Evolutionary conservation across 176 grass and related monocot genomes (phyloP).

Genomic region (Thinopyrum elongatum): DNA sequence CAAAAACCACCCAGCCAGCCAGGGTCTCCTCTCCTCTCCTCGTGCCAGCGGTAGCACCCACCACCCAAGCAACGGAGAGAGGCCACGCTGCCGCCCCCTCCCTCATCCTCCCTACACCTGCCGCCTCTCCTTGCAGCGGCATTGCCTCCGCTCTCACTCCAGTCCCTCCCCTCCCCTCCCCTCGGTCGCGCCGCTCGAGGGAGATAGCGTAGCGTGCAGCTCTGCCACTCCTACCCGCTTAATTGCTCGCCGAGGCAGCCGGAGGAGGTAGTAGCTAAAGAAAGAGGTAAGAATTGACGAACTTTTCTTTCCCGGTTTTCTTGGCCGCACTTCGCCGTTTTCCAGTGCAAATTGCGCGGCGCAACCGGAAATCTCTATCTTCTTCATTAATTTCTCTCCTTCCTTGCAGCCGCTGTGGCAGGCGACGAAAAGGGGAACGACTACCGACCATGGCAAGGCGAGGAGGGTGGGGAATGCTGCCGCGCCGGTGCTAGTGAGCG

Average conservation of each 20-base stretch:
- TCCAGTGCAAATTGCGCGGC: background rate
- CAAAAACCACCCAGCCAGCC: background rate
- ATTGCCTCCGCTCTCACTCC: constrained; percentile 9
- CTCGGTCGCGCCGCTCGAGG: background rate
- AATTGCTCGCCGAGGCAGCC: background rate
- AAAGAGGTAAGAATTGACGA: background rate
- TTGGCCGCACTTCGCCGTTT: constrained; percentile 11
- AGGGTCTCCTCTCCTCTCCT: background rate
- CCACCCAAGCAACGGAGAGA: background rate
- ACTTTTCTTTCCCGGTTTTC: background rate
- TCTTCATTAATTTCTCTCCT: background rate
- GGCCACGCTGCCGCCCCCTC: background rate
- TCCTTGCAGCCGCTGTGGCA: background rate
- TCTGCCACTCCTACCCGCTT: background rate
- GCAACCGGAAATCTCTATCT: background rate
- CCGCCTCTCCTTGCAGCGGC: too few relatives aligned
- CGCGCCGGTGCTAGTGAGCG: background rate
- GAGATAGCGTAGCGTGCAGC: background rate
- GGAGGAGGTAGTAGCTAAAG: background rate
- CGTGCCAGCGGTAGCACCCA: background rate
- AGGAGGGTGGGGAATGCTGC: background rate
- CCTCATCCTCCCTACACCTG: constrained; percentile 18
- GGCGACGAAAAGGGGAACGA: background rate
- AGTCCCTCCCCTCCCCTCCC: background rate
- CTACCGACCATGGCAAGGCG: background rate